phyloP scores from a whole-genome alignment of 805 yeast genomes.

The Barnettozyma pratensis region DNA sequence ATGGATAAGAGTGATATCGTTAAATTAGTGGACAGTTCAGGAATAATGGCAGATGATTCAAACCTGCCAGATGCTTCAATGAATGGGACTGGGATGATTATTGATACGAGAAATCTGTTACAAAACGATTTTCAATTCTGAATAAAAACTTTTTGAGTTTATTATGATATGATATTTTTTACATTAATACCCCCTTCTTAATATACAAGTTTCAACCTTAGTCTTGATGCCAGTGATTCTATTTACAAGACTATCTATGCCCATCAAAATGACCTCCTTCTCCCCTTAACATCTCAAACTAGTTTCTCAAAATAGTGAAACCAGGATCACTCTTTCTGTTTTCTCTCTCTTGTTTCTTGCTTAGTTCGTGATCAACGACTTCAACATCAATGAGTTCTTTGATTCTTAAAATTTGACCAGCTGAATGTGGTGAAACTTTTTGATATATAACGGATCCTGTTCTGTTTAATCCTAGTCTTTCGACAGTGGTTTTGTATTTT shows the following conservation, averaged over 20 bases:
- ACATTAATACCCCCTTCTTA: background rate
- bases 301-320: conserved; percentile 38
- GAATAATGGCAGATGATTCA: background rate
- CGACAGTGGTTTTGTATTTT: conserved; percentile 55
- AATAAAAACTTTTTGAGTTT: conserved; percentile 7
- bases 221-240: background rate
- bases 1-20: conserved; percentile 38
- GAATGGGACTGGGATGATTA: background rate
- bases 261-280: no score
- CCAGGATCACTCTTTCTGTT: conserved; percentile 61
- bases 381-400: conserved; percentile 86
- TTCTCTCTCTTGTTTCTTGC: conserved; percentile 46
- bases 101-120: conserved; percentile 22
- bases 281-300: background rate
- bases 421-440: conserved; percentile 67
- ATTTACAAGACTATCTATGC: background rate
- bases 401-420: conserved; percentile 77
- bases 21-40: conserved; percentile 30
- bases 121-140: conserved; percentile 18
- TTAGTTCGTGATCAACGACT: conserved; percentile 49
- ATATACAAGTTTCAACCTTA: no score
- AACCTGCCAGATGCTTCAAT: background rate
- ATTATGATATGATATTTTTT: background rate
- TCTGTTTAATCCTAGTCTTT: conserved; percentile 67
- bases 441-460: conserved; percentile 75